Evolutionary conservation across 2,329 filamentous ascomycete genomes (phyloP), one percentile per base, ranked within the genome.

Genomic region (Fusarium equiseti): DNA sequence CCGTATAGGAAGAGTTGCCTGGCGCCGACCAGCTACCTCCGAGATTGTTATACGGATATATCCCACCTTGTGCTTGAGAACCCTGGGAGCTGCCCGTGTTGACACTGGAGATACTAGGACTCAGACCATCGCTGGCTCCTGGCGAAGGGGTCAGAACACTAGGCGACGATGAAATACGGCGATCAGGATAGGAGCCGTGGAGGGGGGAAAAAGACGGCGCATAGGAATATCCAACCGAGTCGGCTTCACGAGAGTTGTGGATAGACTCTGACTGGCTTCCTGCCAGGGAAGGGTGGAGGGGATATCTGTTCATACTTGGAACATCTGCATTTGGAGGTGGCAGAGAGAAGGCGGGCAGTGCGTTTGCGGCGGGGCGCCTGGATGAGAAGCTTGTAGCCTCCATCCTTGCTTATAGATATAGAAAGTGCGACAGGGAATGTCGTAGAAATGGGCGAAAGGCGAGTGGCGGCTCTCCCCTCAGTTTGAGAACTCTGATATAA

Each of bases 111-210:
- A 89, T 86, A 72, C 84, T 85, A 66, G 85, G 90, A 81, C 85
- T 89, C 75, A 92, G 80, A 77, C 87, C 85, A 80, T 92, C 90
- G 73, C 83, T 83, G 65, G 86, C 83, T 79, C 86, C 86, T 84
- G 81, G 72, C 73, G 74, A 76, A 72, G 72, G 80, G 79, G 74
- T 77, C 74, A 78, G 76, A 79, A 75, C 63, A 75, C 77, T 77
- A 70, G 76, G 76, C 63, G 75, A 76, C 71, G 72, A 76, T 45
- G 69, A 76, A 61, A 71, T 63, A 50, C 66, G 66, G 63, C 68
- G 73, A 68, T 76, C 74, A 35, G 75, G 72, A 56, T 76, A 73
- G 65, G 75, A 69, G 40, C 73, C 72, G 64, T 69, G 70, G 40
- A 71, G 67, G 68, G 67, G 69, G 68, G 66, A 74, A 57, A 72